phyloP scores from a whole-genome alignment of 1,139 yeast species.

The Blastobotrys malaysiensis region DNA sequence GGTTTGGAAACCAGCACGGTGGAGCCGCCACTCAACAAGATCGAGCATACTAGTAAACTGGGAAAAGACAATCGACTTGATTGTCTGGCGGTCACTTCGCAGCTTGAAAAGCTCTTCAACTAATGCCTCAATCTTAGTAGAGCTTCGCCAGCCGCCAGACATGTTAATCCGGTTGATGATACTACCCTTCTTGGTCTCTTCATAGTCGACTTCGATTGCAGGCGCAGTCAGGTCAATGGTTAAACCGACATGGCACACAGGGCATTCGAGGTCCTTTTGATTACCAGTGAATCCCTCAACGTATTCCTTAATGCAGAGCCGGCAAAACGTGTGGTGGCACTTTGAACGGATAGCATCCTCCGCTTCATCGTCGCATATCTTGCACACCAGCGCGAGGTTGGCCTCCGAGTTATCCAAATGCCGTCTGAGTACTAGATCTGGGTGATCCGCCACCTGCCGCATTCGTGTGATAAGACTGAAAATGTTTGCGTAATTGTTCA shows the following conservation, averaged over 20 bases:
- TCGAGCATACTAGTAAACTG: constrained; percentile 97
- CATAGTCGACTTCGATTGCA: constrained; percentile 67
- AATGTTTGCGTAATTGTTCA: constrained; percentile 93
- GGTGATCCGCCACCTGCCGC: constrained; percentile 98
- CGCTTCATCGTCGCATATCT: constrained; percentile 93
- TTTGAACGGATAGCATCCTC: constrained; percentile 94
- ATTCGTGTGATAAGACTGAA: constrained; percentile 92
- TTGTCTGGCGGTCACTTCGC: constrained; percentile 79
- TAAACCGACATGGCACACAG: constrained; percentile 90
- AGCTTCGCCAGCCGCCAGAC: constrained; percentile 85
- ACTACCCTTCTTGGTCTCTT: constrained; percentile 64
- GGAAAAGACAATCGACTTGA: constrained; percentile 88
- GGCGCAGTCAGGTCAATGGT: constrained; percentile 89
- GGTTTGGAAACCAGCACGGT: constrained; percentile 89
- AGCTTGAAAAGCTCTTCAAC: constrained; percentile 87
- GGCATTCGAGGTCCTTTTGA: constrained; percentile 66
- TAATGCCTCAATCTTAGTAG: constrained; percentile 93
- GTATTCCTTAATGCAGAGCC: constrained; percentile 87
- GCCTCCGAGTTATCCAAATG: constrained; percentile 32
- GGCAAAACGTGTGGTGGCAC: constrained; percentile 89
- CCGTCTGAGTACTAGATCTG: constrained; percentile 82
- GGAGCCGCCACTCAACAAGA: constrained; percentile 88
- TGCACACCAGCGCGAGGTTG: constrained; percentile 74
- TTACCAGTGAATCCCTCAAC: constrained; percentile 74
- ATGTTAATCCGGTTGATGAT: constrained; percentile 84